phyloP scores from a whole-genome alignment of 78 protist genomes.

The Creolimax fragrantissima region DNA sequence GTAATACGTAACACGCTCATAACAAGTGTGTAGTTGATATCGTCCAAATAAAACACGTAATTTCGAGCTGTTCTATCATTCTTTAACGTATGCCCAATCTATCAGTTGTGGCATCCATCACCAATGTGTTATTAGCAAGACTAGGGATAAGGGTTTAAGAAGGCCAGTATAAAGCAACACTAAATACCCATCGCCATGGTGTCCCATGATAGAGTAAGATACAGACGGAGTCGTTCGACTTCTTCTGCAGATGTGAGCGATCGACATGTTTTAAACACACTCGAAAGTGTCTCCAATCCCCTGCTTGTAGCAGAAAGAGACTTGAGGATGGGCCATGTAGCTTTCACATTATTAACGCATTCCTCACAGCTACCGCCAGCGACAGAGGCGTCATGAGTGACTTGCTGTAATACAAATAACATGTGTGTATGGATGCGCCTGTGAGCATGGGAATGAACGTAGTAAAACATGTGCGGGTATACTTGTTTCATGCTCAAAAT shows the following conservation, averaged over 20 bases:
- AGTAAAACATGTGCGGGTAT: background rate
- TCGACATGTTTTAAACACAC: background rate
- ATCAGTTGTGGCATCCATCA: too few species aligned
- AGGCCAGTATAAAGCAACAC: too few species aligned
- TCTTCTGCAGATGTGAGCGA: background rate
- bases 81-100: too few species aligned
- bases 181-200: slow-evolving; percentile 10
- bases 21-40: too few species aligned
- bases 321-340: background rate
- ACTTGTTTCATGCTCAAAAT: too few species aligned
- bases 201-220: background rate
- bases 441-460: background rate
- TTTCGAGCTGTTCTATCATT: too few species aligned
- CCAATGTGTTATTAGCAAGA: too few species aligned
- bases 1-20: too few species aligned
- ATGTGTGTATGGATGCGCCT: background rate
- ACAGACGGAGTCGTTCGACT: background rate
- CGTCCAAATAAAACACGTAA: too few species aligned
- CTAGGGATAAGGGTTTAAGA: too few species aligned
- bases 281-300: background rate
- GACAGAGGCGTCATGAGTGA: background rate
- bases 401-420: background rate
- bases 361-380: background rate
- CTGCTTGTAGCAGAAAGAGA: background rate
- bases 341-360: background rate